Evolutionary conservation across 2,329 filamentous ascomycete genomes (phyloP), one percentile per base, ranked within the genome.

Genomic region (Neofusicoccum umdonicola): DNA sequence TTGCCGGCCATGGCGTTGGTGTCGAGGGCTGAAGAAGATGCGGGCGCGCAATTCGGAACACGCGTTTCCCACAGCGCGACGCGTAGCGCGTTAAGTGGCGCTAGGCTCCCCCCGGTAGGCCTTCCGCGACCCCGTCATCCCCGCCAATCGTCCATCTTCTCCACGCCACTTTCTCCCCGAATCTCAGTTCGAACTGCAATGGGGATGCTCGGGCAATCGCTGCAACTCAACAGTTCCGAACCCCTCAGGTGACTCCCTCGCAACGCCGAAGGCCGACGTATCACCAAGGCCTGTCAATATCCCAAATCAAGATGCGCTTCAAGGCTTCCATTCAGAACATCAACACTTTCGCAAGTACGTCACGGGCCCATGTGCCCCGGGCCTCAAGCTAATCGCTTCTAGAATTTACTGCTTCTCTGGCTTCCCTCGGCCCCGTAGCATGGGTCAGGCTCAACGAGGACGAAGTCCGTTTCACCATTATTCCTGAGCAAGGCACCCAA

Each of bases 401-500:
- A 88, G 87, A 88, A 72, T 81, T 89, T 67, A 86, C 84, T 12
- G 85, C 85, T 13, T 88, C 87, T 4, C 81, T 89, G 61, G 82
- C 85, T 34, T 87, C 86, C 13, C 79, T 89, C 17, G 92, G 93
- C 69, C 93, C 94, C 77, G 89, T 96, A 67, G 92, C 91, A 51
- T 97, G 93, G 93, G 84, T 97, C 68, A 90, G 93, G 69, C 86
- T 99, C 39, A 92, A 94, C 79, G 87, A 96, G 79, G 89, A 93
- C 66, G 89, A 89, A 63, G 89, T 94, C 64, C 93, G 93, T 70
- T 97, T 99, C 80, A 98, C 95, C 66, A 91, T 98, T 72, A 94
- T 98, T 67, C 93, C 95, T 0, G 93, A 97, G 75, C 90, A 91
- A 72, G 94, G 95, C 66, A 96, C 92, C 8, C 94, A 98, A 83